Base-by-base conservation (phyloP, 352 stramenopile species). In the Pythium scleroteichum region DNA sequence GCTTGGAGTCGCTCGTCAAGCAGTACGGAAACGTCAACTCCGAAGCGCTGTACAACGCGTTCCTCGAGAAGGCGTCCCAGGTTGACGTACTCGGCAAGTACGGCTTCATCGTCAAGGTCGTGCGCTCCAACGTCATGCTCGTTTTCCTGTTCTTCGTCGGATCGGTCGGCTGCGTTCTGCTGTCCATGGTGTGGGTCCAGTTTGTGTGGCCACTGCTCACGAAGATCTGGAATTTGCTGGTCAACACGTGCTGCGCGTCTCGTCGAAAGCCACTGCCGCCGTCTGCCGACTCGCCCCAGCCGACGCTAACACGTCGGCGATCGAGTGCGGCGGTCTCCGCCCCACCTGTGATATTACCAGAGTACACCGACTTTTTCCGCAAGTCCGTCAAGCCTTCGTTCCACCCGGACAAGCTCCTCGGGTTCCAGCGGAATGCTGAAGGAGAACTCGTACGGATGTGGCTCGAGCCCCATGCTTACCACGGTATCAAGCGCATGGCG, bases 291-390 rank as follows among this genome's bases (percentile, higher is more conserved):
- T 17, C 20, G 20, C 22, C 44, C 2, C 40, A 41, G 51, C 14
- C 35, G 53, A 29, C 33, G 1, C 38, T 35, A 13, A 45, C 42
- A 17, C 27, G 54, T 23, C 45, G 27, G 9, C 22, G 38, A 33
- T 53, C 42, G 12, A 40, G 32, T n/a, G 23, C 12, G 4, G 20
- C 9, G 16, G 7, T 24, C 16, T 19, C 39, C 0, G 19, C 45
- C 3, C 46, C 35, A 14, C 56, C 47, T n/a, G 48, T 59, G 32
- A 59, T 59, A 17, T 16, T 92, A 10, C 79, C 85, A 2, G 81
- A 92, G 63, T 92, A 79, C 61, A 92, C 82, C 3, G 80, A 87
- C 38, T 59, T 73, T 16, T 92, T 90, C 50, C 77, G 78, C 48
- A 91, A 90, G 63, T 76, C 73, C 0, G 73, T 91, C 26, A 45